Conservation (phyloP, 352 stramenopile species). For the Pythium utonaiense region DNA sequence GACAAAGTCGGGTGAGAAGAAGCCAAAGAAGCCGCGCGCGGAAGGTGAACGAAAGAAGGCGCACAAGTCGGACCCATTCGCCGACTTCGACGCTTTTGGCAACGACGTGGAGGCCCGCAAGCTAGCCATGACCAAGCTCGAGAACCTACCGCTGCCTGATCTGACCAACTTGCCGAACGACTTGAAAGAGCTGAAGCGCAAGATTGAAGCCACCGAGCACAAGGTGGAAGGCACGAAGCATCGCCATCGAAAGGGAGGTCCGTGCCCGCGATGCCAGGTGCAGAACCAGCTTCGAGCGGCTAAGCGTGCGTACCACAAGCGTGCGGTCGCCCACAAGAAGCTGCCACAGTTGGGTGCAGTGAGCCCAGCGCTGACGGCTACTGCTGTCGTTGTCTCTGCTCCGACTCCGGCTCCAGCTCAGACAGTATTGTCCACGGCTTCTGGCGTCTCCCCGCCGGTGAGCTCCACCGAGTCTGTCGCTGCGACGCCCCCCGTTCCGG, state of each 20-base stretch:
- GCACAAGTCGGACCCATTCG: constrained; percentile 14
- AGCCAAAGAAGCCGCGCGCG: constrained; percentile 19
- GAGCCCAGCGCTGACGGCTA: constrained; percentile 28
- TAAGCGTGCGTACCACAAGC: constrained; percentile 80
- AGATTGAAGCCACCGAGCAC: constrained; percentile 81
- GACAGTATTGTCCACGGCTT: not conserved
- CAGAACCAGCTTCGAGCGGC: constrained; percentile 79
- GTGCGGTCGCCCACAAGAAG: constrained; percentile 79
- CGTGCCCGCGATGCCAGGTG: constrained; percentile 76
- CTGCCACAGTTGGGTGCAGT: constrained; percentile 44
- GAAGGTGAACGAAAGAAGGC: constrained; percentile 18
- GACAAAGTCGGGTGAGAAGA: constrained; percentile 21
- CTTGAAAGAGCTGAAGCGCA: constrained; percentile 77
- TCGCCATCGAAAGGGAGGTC: constrained; percentile 77
- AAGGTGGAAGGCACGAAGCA: constrained; percentile 87
- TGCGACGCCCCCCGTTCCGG: not conserved
- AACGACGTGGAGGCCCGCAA: constrained; percentile 13
- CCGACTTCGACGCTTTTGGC: constrained; percentile 15
- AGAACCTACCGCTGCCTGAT: constrained; percentile 70
- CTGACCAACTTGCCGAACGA: constrained; percentile 75
- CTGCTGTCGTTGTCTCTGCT: constrained; percentile 7
- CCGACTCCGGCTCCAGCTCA: not conserved
- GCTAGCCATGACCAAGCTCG: constrained; percentile 28
- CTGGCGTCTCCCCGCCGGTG: not conserved
- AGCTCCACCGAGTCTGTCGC: not conserved